A percentile compares a stretch with the other conserved stretches of the same genome.
Evolutionary conservation across 208 protist species (phyloP).

Genomic region (Crithidia expoeki): DNA sequence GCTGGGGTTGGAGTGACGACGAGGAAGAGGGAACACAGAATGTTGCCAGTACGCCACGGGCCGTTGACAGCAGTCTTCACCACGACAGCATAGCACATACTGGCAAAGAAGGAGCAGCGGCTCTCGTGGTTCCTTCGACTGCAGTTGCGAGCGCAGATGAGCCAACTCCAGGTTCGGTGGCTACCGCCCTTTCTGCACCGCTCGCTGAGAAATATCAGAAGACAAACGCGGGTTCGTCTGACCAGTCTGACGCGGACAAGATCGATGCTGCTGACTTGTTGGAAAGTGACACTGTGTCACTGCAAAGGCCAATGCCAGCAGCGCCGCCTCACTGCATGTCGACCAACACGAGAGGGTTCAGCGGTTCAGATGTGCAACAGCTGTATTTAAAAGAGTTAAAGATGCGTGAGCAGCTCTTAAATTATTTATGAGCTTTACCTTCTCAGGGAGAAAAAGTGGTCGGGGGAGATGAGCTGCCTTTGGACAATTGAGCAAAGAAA

Average conservation of each 20-base stretch:
- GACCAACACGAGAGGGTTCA: not conserved
- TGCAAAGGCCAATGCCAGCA: not conserved
- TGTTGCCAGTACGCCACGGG: no score
- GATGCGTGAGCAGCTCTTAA: slow-evolving; percentile 16
- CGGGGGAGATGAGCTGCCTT: not conserved
- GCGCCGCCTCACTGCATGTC: not conserved
- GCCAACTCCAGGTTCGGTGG: not conserved
- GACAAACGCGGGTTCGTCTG: not conserved
- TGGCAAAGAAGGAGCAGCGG: not conserved
- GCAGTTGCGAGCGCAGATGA: not conserved
- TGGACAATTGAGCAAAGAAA: not conserved
- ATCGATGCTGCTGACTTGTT: not conserved
- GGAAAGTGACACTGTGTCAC: not conserved
- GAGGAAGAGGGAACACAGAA: no score
- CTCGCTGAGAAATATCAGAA: not conserved
- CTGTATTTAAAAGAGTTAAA: slow-evolving; percentile 26
- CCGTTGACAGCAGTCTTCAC: no score
- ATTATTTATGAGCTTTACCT: slow-evolving; percentile 9
- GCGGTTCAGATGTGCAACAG: slow-evolving; percentile 9
- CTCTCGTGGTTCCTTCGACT: not conserved
- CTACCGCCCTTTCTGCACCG: not conserved
- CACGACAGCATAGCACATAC: no score
- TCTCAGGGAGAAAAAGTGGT: slow-evolving; percentile 1
- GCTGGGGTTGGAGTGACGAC: slow-evolving; percentile 8
- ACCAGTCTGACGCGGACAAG: not conserved